Evolutionary conservation across 345 rosid species (phyloP), one percentile per base, ranked within the genome.

Genomic region (Brassica napus): DNA sequence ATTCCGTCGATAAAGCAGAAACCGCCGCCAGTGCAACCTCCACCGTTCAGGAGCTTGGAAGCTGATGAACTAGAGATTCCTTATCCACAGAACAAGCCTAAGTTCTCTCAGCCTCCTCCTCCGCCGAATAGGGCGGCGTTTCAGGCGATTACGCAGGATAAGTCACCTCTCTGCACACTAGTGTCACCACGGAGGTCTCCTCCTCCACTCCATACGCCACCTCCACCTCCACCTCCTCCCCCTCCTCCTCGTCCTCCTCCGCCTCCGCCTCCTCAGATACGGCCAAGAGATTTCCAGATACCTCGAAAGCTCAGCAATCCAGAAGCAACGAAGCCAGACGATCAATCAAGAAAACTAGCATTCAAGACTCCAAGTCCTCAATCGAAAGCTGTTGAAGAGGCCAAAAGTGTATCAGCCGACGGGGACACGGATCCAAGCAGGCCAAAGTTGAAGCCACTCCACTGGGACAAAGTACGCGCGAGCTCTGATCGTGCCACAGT

Each of bases 401-500:
- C 76, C 58, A 75, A 72, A 47, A 37, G 68, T 9, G 72, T 7
- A 74, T 30, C 74, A 58, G 49, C 28, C 0, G 79, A 81, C 34
- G 96, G 89, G n/a, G 94, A 90, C 24, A 85, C 81, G 7, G 97
- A 89, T 47, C 92, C 90, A 77, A 85, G 85, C 14, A 90, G 80
- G 68, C 98, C 98, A 67, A 92, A 87, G 84, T 75, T 95, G 79
- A 95, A 92, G 83, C 92, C 99, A 47, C 86, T 95, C 57, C 99
- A 95, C 64, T 95, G 99, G 98, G 99, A 95, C 88, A 95, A 95
- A 87, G 99, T 95, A 37, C 84, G 94, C 42, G 99, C 99, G 14
- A 89, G 95, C 79, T 94, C 99, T 8, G 97, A 91, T 75, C 84
- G 97, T 82, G 99, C 97, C 80, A 94, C 99, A 8, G 99, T 94